Percentiles rank a stretch among this genome's conserved stretches.
Evolutionary conservation across 345 rosid genomes (phyloP).

Genomic region (Eucalyptus cloeziana): DNA sequence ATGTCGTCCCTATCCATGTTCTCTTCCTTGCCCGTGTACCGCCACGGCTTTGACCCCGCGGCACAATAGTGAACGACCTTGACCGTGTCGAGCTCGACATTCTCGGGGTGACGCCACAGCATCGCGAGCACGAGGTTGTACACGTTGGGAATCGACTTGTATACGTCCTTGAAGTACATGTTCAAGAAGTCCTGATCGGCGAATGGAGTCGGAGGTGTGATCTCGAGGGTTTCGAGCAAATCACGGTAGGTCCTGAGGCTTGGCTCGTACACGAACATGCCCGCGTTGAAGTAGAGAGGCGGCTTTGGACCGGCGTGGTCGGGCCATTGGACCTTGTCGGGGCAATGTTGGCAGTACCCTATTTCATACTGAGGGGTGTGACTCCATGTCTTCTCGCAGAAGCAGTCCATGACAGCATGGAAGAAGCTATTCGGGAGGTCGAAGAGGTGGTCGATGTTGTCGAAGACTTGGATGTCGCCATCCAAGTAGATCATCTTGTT

Average conservation of each 20-base stretch:
- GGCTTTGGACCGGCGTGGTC: constrained; percentile 16
- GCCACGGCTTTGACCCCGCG: constrained; percentile 44
- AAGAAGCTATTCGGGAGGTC: constrained; percentile 12
- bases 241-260: constrained; percentile 6
- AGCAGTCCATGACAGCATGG: constrained; percentile 43
- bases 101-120: constrained; percentile 50
- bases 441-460: constrained; percentile 28
- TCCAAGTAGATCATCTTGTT: constrained; percentile 26
- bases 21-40: constrained; percentile 30
- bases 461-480: constrained; percentile 29
- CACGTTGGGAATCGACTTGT: constrained; percentile 9
- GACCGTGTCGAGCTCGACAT: constrained; percentile 6
- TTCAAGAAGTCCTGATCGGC: constrained; percentile 54
- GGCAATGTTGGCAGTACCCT: constrained; percentile 43
- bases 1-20: constrained; percentile 36
- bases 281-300: constrained; percentile 36
- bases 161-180: constrained; percentile 28
- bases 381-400: constrained; percentile 39
- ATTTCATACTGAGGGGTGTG: constrained; percentile 20
- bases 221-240: constrained; percentile 12
- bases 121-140: constrained; percentile 42
- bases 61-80: constrained; percentile 40
- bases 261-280: constrained; percentile 36
- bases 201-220: constrained; percentile 30
- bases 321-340: constrained; percentile 25